These are phyloP conservation scores for Sporisorium graminicola DNA, from an alignment of 1,284 basidiomycete species.

Conservation along the genomic window DNA sequence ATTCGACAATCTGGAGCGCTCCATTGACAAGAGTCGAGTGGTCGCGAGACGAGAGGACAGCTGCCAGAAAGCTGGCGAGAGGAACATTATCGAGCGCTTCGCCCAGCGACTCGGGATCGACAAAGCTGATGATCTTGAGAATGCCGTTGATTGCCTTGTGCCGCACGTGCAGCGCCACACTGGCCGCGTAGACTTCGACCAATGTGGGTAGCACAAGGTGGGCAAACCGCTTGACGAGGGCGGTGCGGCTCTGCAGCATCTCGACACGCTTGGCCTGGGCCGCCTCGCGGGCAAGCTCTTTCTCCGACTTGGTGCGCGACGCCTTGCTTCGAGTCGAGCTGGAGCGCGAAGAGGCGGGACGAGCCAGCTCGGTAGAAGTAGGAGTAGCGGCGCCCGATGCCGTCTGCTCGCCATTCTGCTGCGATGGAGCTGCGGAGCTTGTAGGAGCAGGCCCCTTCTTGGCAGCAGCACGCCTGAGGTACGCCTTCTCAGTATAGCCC, in stretches of 20 bases:
- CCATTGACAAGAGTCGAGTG: slow-evolving; percentile 51
- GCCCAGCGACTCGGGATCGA: slow-evolving; percentile 56
- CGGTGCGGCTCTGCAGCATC: slow-evolving; percentile 56
- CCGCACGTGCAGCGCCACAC: slow-evolving; percentile 58
- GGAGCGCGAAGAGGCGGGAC: slow-evolving; percentile 23
- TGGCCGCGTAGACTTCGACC: slow-evolving; percentile 66
- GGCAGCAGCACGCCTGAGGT: slow-evolving; percentile 70
- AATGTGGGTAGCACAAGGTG: slow-evolving; percentile 65
- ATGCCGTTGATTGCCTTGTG: slow-evolving; percentile 61
- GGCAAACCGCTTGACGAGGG: slow-evolving; percentile 62
- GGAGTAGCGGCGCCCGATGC: slow-evolving; percentile 1
- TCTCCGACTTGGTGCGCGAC: slow-evolving; percentile 44
- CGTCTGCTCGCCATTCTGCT: slow-evolving; percentile 12
- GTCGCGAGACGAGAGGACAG: slow-evolving; percentile 63
- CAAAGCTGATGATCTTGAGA: slow-evolving; percentile 65
- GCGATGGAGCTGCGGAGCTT: background rate
- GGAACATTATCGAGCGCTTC: slow-evolving; percentile 62
- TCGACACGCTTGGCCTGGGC: slow-evolving; percentile 58
- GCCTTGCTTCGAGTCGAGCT: slow-evolving; percentile 24
- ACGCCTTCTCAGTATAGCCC: slow-evolving; percentile 86
- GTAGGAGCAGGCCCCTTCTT: slow-evolving; percentile 6
- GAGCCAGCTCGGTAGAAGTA: slow-evolving; percentile 1
- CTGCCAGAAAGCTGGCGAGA: slow-evolving; percentile 64
- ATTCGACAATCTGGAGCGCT: slow-evolving; percentile 68
- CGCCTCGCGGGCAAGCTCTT: slow-evolving; percentile 54